These are phyloP conservation scores for Hyphopichia wangnamkhiaoensis DNA, from an alignment of 1,139 yeast genomes.

Conservation along the genomic window DNA sequence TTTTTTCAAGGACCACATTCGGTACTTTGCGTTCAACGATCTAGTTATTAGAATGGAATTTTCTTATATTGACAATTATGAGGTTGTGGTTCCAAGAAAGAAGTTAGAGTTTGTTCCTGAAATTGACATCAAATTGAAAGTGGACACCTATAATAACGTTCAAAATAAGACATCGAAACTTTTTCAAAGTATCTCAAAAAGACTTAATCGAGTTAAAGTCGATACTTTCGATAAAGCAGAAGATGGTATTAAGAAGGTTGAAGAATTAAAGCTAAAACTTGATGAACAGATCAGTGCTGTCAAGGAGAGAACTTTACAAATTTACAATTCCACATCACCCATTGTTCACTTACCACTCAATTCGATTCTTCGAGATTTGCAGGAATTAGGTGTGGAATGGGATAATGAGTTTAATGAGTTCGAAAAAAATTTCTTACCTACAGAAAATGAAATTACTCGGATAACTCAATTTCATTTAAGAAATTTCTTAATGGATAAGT, in stretches of 20 bases:
- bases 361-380: constrained; percentile 66
- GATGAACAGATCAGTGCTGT: constrained; percentile 52
- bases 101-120: constrained; percentile 73
- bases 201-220: constrained; percentile 77
- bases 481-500: constrained; percentile 63
- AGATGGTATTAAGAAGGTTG: constrained; percentile 62
- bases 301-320: constrained; percentile 45
- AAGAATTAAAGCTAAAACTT: constrained; percentile 56
- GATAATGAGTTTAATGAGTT: constrained; percentile 83
- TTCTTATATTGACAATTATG: constrained; percentile 71
- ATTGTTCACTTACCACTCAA: constrained; percentile 73
- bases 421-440: constrained; percentile 76
- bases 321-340: constrained; percentile 59
- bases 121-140: constrained; percentile 66
- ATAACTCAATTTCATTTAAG: constrained; percentile 88
- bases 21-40: constrained; percentile 83
- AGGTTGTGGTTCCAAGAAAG: constrained; percentile 75
- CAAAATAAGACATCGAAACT: constrained; percentile 56
- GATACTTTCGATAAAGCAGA: constrained; percentile 76
- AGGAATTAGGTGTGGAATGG: constrained; percentile 86
- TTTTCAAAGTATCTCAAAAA: constrained; percentile 69
- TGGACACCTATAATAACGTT: constrained; percentile 60
- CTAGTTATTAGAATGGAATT: constrained; percentile 79
- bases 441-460: constrained; percentile 90
- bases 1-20: constrained; percentile 74